Evolutionary conservation across 2,329 filamentous ascomycete species (phyloP), one percentile per base, ranked within the genome.

Genomic region (Aspergillus eucalypticola): DNA sequence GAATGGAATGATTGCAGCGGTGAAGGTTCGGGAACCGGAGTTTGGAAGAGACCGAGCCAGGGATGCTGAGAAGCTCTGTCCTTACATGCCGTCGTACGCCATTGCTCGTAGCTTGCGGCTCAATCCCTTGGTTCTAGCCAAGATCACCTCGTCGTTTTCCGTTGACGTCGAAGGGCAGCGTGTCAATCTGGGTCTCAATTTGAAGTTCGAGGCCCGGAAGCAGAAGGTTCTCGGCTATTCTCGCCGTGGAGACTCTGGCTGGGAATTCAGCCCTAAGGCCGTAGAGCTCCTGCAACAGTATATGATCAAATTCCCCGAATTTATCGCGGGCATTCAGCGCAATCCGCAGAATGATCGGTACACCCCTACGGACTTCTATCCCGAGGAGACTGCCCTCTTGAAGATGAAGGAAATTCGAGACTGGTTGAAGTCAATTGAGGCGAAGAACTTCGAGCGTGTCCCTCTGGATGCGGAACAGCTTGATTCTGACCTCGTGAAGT

Each of bases 151-250:
- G 1, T 93, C 94, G 0, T 98, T 96, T 75, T 90, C 89, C 57
- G 90, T 99, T 59, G 86, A 87, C 17, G 87, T 94, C 3, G 91
- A 91, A 59, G 92, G 90, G 25, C 82, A 92, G 60, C 90, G 91
- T 68, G 84, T 96, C 63, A 99, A 99, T 69, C 81, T 99, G 23
- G 95, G 95, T 0, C 82, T 99, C 62, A 99, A 99, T 71, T 83
- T 99, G 66, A 99, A 99, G 75, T 99, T 99, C 61, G 95, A 99
- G 74, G 91, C 87, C 2, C 94, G 91, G 78, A 96, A 97, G 77
- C 84, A 93, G 68, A 99, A 99, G 79, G 95, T 99, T 6, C 80
- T 99, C 32, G 95, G 95, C 0, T 99, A 97, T 76, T 96, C 94
- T 23, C 90, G 92, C 68, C 95, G 95, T 72, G 88, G 88, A 3